Conservation (phyloP, 495 filamentous ascomycete species). For the Neurospora pannonica region DNA sequence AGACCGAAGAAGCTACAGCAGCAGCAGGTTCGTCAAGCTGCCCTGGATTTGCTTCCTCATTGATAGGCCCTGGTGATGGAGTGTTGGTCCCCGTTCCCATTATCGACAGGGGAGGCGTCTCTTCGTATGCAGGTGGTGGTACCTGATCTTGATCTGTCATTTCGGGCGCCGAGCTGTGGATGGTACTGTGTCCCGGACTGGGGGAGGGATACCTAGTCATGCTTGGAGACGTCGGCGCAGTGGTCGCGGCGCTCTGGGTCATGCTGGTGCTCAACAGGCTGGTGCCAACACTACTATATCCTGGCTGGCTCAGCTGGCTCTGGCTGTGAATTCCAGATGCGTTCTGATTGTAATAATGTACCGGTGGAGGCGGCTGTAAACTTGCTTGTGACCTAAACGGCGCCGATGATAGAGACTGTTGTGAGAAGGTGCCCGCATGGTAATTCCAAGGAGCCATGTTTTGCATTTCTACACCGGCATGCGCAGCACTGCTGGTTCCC, state of each 20-base stretch:
- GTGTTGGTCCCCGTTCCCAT: not conserved
- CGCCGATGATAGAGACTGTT: not conserved
- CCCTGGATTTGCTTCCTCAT: not conserved
- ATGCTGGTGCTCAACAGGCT: not conserved
- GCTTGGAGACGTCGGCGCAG: not conserved
- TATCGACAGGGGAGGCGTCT: not conserved
- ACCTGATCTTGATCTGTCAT: not conserved
- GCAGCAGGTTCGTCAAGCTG: not conserved
- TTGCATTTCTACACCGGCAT: not conserved
- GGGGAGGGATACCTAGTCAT: not conserved
- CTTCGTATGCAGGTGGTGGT: not conserved
- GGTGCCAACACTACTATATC: not conserved
- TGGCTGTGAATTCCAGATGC: not conserved
- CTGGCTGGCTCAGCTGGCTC: not conserved
- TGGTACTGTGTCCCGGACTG: not conserved
- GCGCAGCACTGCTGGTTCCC: not conserved
- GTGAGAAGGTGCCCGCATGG: not conserved
- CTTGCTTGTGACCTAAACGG: not conserved
- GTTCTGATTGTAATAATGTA: not conserved
- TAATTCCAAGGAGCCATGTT: not conserved
- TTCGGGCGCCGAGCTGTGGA: not conserved
- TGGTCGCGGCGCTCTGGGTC: not conserved
- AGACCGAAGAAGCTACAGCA: not conserved
- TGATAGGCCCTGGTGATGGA: not conserved
- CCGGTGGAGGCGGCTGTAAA: not conserved